phyloP scores from a whole-genome alignment of 768 basidiomycete genomes.

The Suillus lakei region DNA sequence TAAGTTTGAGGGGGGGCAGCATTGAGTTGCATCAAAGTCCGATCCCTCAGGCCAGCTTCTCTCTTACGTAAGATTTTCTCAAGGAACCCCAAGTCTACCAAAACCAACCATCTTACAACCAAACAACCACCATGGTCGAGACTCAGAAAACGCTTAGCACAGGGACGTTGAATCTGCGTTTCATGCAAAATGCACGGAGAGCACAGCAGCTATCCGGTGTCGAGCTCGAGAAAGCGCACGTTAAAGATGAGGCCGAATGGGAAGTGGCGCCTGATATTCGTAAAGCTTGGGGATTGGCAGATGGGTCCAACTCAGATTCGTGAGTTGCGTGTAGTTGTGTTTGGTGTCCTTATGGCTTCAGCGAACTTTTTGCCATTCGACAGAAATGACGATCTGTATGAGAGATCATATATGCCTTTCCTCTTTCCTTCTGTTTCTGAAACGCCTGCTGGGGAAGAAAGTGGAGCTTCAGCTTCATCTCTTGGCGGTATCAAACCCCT shows the following conservation, averaged over 20 bases:
- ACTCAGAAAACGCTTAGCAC: conserved; percentile 56
- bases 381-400: conserved; percentile 38
- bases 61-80: conserved; percentile 7
- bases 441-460: conserved; percentile 21
- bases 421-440: conserved; percentile 49
- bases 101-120: neutral
- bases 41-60: neutral
- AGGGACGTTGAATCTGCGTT: conserved; percentile 66
- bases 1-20: neutral
- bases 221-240: conserved; percentile 54
- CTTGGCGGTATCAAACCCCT: conserved; percentile 32
- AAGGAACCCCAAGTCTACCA: neutral
- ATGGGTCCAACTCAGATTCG: conserved; percentile 5
- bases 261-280: conserved; percentile 56
- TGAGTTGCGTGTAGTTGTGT: conserved; percentile 13
- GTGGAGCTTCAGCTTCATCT: conserved; percentile 22
- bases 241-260: conserved; percentile 71
- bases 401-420: conserved; percentile 70
- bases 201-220: conserved; percentile 55
- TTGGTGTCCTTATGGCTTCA: conserved; percentile 5
- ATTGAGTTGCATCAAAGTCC: conserved; percentile 2
- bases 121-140: conserved; percentile 27
- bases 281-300: conserved; percentile 52
- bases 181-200: conserved; percentile 74
- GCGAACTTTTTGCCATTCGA: neutral